Percentiles rank a stretch among this genome's conserved stretches.
Evolutionary conservation across 257 asterid genomes (phyloP).

Genomic region (Solanum virginianum): DNA sequence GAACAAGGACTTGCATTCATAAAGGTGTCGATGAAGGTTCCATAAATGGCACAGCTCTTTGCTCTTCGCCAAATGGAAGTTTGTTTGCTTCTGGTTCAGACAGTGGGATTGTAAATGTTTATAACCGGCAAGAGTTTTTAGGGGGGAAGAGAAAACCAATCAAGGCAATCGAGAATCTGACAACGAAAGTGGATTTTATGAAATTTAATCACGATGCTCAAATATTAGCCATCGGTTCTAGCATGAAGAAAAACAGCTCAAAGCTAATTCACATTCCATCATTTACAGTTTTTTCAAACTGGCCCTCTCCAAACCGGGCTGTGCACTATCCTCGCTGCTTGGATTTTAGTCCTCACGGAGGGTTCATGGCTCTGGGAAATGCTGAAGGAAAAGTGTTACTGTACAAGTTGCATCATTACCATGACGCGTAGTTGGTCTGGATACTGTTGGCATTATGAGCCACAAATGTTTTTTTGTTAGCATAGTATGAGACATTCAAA

Average conservation of each 20-base stretch:
- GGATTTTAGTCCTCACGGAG: constrained; percentile 93
- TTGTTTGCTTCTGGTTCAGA: constrained; percentile 94
- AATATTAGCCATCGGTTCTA: constrained; percentile 68
- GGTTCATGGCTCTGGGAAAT: constrained; percentile 81
- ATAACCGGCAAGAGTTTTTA: constrained; percentile 48
- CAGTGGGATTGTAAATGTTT: constrained; percentile 75
- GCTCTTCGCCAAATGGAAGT: constrained; percentile 52
- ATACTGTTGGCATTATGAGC: neutral
- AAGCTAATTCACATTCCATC: constrained; percentile 73
- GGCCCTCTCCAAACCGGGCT: constrained; percentile 49
- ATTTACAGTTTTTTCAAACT: constrained; percentile 66
- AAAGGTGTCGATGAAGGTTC: constrained; percentile 92
- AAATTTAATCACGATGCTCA: constrained; percentile 67
- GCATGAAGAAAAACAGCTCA: constrained; percentile 74
- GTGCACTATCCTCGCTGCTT: constrained; percentile 52
- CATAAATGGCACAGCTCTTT: constrained; percentile 58
- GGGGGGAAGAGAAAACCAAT: constrained; percentile 81
- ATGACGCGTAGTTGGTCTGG: constrained; percentile 36
- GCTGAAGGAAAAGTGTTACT: constrained; percentile 71
- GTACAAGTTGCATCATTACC: constrained; percentile 87
- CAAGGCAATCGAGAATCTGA: constrained; percentile 63
- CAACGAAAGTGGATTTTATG: constrained; percentile 67
- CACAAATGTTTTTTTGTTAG: neutral
- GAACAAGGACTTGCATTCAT: constrained; percentile 71
- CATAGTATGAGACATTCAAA: neutral